Percentiles rank a stretch among this genome's conserved stretches.
phyloP scores from a whole-genome alignment of 805 yeast genomes.

The Candida germanica region DNA sequence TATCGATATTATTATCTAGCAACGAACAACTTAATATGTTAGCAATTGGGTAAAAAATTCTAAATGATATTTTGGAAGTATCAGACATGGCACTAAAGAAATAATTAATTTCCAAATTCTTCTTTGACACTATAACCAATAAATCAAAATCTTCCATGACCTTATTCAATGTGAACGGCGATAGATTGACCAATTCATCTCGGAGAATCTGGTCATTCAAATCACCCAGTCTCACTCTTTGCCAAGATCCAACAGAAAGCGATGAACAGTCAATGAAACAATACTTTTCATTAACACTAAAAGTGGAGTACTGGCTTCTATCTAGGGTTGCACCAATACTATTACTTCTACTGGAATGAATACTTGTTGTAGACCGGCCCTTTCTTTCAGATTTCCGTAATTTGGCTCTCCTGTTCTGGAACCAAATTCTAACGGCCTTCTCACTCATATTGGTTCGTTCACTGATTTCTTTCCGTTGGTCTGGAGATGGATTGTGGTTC shows the following conservation, averaged over 20 bases:
- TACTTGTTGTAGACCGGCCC: conserved; percentile 21
- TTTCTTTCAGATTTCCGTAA: conserved; percentile 62
- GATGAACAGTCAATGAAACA: conserved; percentile 66
- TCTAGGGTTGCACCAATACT: conserved; percentile 12
- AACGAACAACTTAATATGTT: conserved; percentile 60
- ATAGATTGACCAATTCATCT: conserved; percentile 52
- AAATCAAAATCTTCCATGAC: conserved; percentile 70
- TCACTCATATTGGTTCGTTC: conserved; percentile 78
- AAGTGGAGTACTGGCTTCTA: conserved; percentile 8
- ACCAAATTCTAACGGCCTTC: conserved; percentile 89
- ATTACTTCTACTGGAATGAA: conserved; percentile 23
- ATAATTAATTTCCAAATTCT: conserved; percentile 70
- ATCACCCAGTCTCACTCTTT: conserved; percentile 66
- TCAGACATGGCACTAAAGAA: conserved; percentile 74
- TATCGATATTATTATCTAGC: conserved; percentile 42
- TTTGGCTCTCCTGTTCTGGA: conserved; percentile 83
- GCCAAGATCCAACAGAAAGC: conserved; percentile 78
- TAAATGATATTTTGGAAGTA: conserved; percentile 61
- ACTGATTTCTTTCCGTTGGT: conserved; percentile 65
- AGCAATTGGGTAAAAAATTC: conserved; percentile 68
- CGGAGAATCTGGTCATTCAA: conserved; percentile 38
- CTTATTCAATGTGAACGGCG: conserved; percentile 62
- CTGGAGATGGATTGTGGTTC: conserved; percentile 75
- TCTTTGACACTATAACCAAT: conserved; percentile 65
- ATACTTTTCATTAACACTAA: conserved; percentile 59